Evolutionary conservation across 805 yeast species (phyloP).

Genomic region (Torulaspora indica): DNA sequence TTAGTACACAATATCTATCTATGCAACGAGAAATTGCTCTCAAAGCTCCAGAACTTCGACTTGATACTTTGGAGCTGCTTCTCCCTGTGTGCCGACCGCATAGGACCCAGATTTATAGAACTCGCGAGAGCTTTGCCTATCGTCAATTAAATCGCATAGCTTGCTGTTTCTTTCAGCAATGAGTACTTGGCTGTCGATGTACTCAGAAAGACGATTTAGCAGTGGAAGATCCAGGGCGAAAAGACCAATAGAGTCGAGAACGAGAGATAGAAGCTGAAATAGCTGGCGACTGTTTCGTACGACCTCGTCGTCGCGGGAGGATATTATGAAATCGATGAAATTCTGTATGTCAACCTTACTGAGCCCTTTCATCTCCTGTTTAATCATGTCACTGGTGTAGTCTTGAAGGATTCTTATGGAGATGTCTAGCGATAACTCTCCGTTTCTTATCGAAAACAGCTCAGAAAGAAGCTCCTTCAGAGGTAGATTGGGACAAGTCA

Average conservation of each 20-base stretch:
- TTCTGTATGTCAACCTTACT: slow-evolving; percentile 33
- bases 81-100: slow-evolving; percentile 10
- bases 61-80: slow-evolving; percentile 26
- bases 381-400: slow-evolving; percentile 55
- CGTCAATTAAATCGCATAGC: slow-evolving; percentile 30
- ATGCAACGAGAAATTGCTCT: slow-evolving; percentile 2
- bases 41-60: slow-evolving; percentile 32
- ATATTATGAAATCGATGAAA: slow-evolving; percentile 34
- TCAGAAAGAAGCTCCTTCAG: slow-evolving; percentile 60
- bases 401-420: slow-evolving; percentile 64
- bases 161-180: slow-evolving; percentile 32
- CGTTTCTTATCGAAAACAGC: slow-evolving; percentile 51
- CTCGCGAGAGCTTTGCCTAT: slow-evolving; percentile 12
- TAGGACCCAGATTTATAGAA: slow-evolving; percentile 8
- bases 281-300: slow-evolving; percentile 22
- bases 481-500: slow-evolving; percentile 67
- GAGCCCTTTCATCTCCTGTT: slow-evolving; percentile 39
- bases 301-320: slow-evolving; percentile 21
- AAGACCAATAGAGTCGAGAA: slow-evolving; percentile 36
- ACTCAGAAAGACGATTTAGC: slow-evolving; percentile 24
- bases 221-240: slow-evolving; percentile 31
- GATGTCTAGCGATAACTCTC: slow-evolving; percentile 63
- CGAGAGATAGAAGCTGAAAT: slow-evolving; percentile 31
- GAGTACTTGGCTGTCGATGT: slow-evolving; percentile 26
- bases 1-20: neutral